A percentile compares a stretch with the other conserved stretches of the same genome.
phyloP scores from a whole-genome alignment of 257 asterid genomes.

The Nicotiana obtusifolia region DNA sequence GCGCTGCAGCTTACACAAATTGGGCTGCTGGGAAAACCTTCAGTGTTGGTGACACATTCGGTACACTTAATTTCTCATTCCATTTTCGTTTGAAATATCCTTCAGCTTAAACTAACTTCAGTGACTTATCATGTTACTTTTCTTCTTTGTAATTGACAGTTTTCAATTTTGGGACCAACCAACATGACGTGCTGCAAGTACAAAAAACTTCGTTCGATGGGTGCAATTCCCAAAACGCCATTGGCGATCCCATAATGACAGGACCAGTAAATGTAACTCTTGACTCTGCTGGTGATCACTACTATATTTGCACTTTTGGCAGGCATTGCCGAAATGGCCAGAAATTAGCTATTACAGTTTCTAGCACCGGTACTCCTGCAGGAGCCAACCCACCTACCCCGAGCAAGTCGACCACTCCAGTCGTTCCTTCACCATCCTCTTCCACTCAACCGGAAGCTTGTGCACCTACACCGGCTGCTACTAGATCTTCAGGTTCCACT shows the following conservation, averaged over 20 bases:
- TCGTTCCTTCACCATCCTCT: neutral
- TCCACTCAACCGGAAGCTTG: slow-evolving; percentile 22
- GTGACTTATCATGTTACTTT: neutral
- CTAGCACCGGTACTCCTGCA: neutral
- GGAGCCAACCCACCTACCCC: neutral
- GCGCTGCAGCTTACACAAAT: slow-evolving; percentile 14
- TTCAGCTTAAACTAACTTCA: neutral
- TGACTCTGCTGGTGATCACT: slow-evolving; percentile 12
- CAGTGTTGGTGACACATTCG: slow-evolving; percentile 31
- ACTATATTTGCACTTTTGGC: slow-evolving; percentile 20
- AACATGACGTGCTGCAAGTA: slow-evolving; percentile 16
- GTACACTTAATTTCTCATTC: slow-evolving; percentile 3
- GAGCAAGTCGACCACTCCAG: slow-evolving; percentile 11
- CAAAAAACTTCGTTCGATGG: slow-evolving; percentile 11
- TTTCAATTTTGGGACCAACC: neutral
- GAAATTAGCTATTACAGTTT: slow-evolving; percentile 21
- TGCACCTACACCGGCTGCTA: slow-evolving; percentile 15
- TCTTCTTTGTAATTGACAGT: neutral
- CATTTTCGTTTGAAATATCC: neutral
- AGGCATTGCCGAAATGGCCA: slow-evolving; percentile 19
- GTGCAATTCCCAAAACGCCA: slow-evolving; percentile 6
- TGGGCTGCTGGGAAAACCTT: slow-evolving; percentile 35
- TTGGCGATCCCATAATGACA: neutral
- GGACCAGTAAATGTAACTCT: slow-evolving; percentile 20
- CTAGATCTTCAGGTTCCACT: neutral